Evolutionary conservation across 352 stramenopile genomes (phyloP), one percentile per base, ranked within the genome.

Genomic region (Phytophthora niederhauseri): DNA sequence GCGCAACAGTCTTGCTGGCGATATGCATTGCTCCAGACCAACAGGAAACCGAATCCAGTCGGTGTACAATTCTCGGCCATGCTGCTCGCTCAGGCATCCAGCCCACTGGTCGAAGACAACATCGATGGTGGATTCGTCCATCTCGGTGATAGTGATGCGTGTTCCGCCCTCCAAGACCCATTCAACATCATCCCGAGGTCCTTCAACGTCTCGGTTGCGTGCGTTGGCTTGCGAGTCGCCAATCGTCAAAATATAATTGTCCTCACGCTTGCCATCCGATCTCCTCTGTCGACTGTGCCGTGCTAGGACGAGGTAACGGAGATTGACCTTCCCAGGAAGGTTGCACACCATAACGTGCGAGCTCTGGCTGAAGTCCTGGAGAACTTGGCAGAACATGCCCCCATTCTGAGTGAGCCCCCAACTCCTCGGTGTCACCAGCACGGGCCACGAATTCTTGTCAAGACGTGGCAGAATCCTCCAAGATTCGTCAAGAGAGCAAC

Each of bases 31-130:
- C 43, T 24, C 43, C 15, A 50, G 43, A 31, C 48, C 20, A 53
- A 79, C 75, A 52, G 80, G 66, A 26, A 87, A 80, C 38, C 57
- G 66, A 53, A 70, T 63, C 34, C 69, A 82, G 31, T 84, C 75
- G 43, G 80, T 68, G 67, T 82, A 77, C 22, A 85, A 36, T 19
- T 78, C 75, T 50, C 68, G 71, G 28, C 72, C 74, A 34, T 81
- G 72, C 28, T 70, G 62, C 36, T 77, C 65, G 52, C 41, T 87
- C 9, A 77, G 22, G 26, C 68, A 80, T 34, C 30, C 57, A 28
- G 68, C 51, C 34, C 55, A 73, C 24, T 78, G 72, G 26, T 78
- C 58, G 58, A 71, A 78, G 43, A 64, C 46, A 6, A 75, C 54
- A 17, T 75, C 63, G n/a, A 70, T 53, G 11, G 45, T 57, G 0